phyloP scores from a whole-genome alignment of 2,329 filamentous ascomycete genomes.

The Xylariaceae sp. region DNA sequence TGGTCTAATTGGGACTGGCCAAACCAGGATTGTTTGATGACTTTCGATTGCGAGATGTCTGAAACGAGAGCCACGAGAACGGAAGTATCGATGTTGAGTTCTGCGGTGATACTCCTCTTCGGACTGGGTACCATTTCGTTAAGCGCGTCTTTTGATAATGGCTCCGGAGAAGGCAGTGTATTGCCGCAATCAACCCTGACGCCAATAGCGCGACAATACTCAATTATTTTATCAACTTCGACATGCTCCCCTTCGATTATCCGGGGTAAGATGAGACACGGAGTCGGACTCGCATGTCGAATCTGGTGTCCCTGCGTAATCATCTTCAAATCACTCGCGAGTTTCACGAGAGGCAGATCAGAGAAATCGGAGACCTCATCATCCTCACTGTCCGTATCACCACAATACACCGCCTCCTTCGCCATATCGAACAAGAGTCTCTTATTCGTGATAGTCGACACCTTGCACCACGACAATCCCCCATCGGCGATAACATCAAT shows the following conservation, averaged over 20 bases:
- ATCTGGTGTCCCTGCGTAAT: slow-evolving; percentile 29
- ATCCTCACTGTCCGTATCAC: slow-evolving; percentile 28
- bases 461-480: slow-evolving; percentile 32
- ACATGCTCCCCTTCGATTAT: slow-evolving; percentile 25
- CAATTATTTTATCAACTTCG: slow-evolving; percentile 27
- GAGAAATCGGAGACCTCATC: slow-evolving; percentile 15
- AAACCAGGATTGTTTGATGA: slow-evolving; percentile 36
- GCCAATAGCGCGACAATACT: slow-evolving; percentile 26
- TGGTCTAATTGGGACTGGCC: slow-evolving; percentile 59
- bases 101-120: slow-evolving; percentile 22
- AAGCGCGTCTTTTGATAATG: slow-evolving; percentile 24
- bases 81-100: slow-evolving; percentile 60
- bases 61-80: slow-evolving; percentile 68
- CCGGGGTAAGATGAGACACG: slow-evolving; percentile 28
- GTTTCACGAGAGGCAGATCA: slow-evolving; percentile 31
- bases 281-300: slow-evolving; percentile 22
- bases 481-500: slow-evolving; percentile 31
- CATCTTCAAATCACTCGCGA: slow-evolving; percentile 25
- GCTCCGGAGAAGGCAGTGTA: slow-evolving; percentile 17
- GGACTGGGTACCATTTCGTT: slow-evolving; percentile 29
- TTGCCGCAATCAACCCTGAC: slow-evolving; percentile 25
- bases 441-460: slow-evolving; percentile 32
- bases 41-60: slow-evolving; percentile 59
- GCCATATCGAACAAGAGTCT: slow-evolving; percentile 31
- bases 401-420: slow-evolving; percentile 30